Evolutionary conservation across 345 rosid genomes (phyloP), one percentile per base, ranked within the genome.

Genomic region (Rhodamnia argentea): DNA sequence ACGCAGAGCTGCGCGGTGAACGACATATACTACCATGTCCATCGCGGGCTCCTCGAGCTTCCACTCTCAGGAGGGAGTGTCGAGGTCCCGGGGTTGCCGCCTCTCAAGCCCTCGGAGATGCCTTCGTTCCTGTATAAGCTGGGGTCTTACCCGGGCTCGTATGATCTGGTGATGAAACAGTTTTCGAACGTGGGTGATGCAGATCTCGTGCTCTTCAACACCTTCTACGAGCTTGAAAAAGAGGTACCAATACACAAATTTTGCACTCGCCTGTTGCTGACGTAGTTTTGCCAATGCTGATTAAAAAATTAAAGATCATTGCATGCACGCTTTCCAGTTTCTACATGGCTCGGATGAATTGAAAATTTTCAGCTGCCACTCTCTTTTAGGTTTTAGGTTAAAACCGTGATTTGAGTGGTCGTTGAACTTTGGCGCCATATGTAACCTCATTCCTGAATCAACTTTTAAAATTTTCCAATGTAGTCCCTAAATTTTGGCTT

Each of bases 1-100:
- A 90, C 91, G 10, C 90, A 89, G 84, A 86, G 91, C 51, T 90
- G 88, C 82, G 91, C 91, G 24, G 92, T 89, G 29, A 82, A 57
- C 76, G 70, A 82, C 75, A 85, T 90, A 1, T 86, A 86, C 37
- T 90, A 87, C 62, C 91, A 86, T 82, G 90, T 52, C 13, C 76
- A 86, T 0, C 74, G 37, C 57, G 92, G 91, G 13, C 82, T 86
- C 29, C 84, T 90, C 27, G 54, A 84, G 59, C 86, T 86, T 26
- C 91, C 92, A 4, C 87, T 89, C 8, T 3, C 78, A 7, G 90
- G 64, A 8, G 5, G 84, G 40, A 53, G 53, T 2, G 60, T 86
- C 40, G 12, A 22, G 52, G 47, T 92, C 76, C 89, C 90, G 26
- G 91, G 93, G 47, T 24, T 92, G 90, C 92, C 92, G 52, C 85